These are phyloP conservation scores for Trametes hirsuta DNA, from an alignment of 1,284 basidiomycete species.

Conservation along the genomic window DNA sequence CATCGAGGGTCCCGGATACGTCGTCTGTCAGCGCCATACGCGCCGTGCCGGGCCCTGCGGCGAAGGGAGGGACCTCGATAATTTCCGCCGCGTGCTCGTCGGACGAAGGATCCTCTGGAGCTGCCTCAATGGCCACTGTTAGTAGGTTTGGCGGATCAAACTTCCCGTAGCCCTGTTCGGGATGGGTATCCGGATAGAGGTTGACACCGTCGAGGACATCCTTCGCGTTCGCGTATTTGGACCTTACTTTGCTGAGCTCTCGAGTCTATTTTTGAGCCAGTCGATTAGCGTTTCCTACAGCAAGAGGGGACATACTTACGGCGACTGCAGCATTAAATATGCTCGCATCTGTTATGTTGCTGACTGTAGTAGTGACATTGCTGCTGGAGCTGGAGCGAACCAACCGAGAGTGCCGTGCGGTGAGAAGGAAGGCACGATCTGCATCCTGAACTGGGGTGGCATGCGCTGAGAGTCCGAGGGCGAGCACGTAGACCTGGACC, in stretches of 20 bases:
- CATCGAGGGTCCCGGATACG: conserved; percentile 41
- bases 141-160: conserved; percentile 30
- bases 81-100: conserved; percentile 5
- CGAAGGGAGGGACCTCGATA: conserved; percentile 22
- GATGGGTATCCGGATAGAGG: conserved; percentile 36
- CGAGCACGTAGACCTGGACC: background rate
- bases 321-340: conserved; percentile 27
- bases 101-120: too few relatives aligned
- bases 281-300: background rate
- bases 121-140: background rate
- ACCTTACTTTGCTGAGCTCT: conserved; percentile 36
- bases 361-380: background rate
- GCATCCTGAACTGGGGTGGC: background rate
- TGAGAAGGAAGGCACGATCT: background rate
- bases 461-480: conserved; percentile 6
- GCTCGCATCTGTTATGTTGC: background rate
- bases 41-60: conserved; percentile 17
- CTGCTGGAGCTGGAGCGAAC: background rate
- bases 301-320: conserved; percentile 10
- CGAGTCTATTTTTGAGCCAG: conserved; percentile 25
- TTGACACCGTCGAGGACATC: conserved; percentile 40
- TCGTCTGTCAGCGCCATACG: conserved; percentile 44
- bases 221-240: conserved; percentile 43
- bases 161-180: conserved; percentile 27
- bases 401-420: background rate